These are phyloP conservation scores for Iris pallida DNA, from an alignment of 116 monocot genomes.

Conservation along the genomic window DNA sequence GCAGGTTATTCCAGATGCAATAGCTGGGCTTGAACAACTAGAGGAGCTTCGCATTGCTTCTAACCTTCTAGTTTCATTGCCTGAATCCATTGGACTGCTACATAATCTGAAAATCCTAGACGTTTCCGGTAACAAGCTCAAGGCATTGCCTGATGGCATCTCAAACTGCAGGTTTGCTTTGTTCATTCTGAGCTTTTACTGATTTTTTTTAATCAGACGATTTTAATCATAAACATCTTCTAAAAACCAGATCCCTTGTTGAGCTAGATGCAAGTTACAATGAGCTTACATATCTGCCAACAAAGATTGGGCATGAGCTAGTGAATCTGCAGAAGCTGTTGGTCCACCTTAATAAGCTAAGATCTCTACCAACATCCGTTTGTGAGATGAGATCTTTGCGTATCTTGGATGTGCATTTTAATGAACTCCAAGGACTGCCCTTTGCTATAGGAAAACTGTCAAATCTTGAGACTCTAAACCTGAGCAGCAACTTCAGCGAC, in stretches of 20 bases:
- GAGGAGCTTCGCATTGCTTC: slow-evolving; percentile 65
- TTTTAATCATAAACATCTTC: neutral
- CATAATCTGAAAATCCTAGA: slow-evolving; percentile 73
- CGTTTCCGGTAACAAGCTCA: slow-evolving; percentile 87
- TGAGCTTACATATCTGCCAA: slow-evolving; percentile 67
- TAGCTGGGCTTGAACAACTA: slow-evolving; percentile 64
- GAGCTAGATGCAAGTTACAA: slow-evolving; percentile 90
- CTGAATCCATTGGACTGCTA: slow-evolving; percentile 85
- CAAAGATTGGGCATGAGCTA: slow-evolving; percentile 75
- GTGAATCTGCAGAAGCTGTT: slow-evolving; percentile 52
- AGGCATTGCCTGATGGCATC: slow-evolving; percentile 74
- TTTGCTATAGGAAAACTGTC: slow-evolving; percentile 27
- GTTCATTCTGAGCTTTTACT: too few species aligned
- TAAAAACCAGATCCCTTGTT: slow-evolving; percentile 52
- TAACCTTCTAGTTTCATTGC: slow-evolving; percentile 55
- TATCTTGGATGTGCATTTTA: slow-evolving; percentile 75
- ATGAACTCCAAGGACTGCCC: slow-evolving; percentile 48
- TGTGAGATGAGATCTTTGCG: slow-evolving; percentile 65
- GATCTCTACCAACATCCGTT: slow-evolving; percentile 64
- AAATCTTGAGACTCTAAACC: slow-evolving; percentile 36
- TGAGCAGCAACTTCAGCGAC: slow-evolving; percentile 61
- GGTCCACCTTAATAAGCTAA: slow-evolving; percentile 68
- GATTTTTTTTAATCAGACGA: too few species aligned
- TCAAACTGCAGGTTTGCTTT: slow-evolving; percentile 62
- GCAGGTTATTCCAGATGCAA: slow-evolving; percentile 69